Evolutionary conservation across 2,329 filamentous ascomycete species (phyloP).

Genomic region (Penicillium sp.): DNA sequence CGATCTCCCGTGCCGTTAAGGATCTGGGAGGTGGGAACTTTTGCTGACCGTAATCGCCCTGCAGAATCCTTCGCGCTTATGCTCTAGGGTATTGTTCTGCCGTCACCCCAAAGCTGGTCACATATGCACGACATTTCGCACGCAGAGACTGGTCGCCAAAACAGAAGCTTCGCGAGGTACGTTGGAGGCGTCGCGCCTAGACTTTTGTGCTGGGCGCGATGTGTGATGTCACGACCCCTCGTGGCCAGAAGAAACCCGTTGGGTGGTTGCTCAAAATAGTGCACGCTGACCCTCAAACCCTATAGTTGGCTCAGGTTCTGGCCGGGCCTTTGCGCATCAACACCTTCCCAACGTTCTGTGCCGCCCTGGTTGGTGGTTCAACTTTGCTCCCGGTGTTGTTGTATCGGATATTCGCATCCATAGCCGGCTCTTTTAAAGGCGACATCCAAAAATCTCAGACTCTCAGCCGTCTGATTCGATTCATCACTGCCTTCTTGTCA

Average conservation of each 20-base stretch:
- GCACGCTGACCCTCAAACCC: constrained; percentile 18
- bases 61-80: constrained; percentile 47
- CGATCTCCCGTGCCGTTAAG: constrained; percentile 3
- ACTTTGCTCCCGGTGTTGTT: constrained; percentile 43
- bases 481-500: constrained; percentile 48
- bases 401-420: constrained; percentile 25
- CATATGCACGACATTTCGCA: constrained; percentile 36
- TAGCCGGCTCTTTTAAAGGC: constrained; percentile 17
- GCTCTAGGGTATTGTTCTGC: constrained; percentile 49
- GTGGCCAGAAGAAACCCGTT: neutral
- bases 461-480: constrained; percentile 33
- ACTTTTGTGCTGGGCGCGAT: neutral
- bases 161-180: constrained; percentile 39
- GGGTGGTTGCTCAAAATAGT: constrained; percentile 1
- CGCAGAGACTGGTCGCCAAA: constrained; percentile 30
- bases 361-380: constrained; percentile 51
- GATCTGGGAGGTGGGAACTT: neutral
- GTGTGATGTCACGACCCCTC: constrained; percentile 6
- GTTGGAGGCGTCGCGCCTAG: constrained; percentile 11
- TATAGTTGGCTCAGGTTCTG: constrained; percentile 41
- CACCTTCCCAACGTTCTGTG: constrained; percentile 55
- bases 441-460: constrained; percentile 16
- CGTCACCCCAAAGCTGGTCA: constrained; percentile 46
- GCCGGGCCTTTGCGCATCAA: constrained; percentile 42
- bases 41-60: constrained; percentile 8